Evolutionary conservation across 1,284 basidiomycete genomes (phyloP).

Genomic region (Athelia psychrophila): DNA sequence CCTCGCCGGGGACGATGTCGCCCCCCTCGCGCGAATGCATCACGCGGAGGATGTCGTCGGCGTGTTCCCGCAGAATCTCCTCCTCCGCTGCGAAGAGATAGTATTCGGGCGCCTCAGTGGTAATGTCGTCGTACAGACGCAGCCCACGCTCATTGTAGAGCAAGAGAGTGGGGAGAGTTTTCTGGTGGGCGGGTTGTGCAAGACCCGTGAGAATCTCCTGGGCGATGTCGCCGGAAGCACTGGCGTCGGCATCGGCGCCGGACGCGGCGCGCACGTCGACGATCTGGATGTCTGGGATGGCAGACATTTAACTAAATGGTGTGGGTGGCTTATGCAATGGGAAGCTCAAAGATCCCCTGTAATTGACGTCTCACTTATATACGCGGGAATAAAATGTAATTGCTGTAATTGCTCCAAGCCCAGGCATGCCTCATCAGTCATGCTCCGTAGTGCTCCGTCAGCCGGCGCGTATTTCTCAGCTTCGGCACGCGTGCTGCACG

Average conservation of each 20-base stretch:
- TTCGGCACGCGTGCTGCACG: too few species aligned
- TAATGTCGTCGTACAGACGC: slow-evolving; percentile 82
- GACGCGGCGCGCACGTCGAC: slow-evolving; percentile 44
- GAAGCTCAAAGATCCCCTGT: too few species aligned
- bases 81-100: slow-evolving; percentile 85
- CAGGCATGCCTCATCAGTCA: too few species aligned
- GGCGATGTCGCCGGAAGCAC: slow-evolving; percentile 33
- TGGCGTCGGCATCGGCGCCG: slow-evolving; percentile 27
- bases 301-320: not conserved
- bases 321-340: too few species aligned
- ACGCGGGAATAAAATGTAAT: too few species aligned
- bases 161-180: slow-evolving; percentile 80
- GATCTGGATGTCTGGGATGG: slow-evolving; percentile 43
- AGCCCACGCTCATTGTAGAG: slow-evolving; percentile 88
- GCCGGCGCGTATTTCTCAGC: too few species aligned
- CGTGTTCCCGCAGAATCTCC: slow-evolving; percentile 59
- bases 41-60: slow-evolving; percentile 64
- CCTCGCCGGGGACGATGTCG: slow-evolving; percentile 44
- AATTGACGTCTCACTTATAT: too few species aligned
- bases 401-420: too few species aligned
- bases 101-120: slow-evolving; percentile 80
- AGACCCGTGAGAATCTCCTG: slow-evolving; percentile 56
- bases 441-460: too few species aligned
- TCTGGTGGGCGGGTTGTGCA: slow-evolving; percentile 47
- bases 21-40: slow-evolving; percentile 65